Evolutionary conservation across 495 filamentous ascomycete genomes (phyloP).

Genomic region (Aspergillus nanangensis): DNA sequence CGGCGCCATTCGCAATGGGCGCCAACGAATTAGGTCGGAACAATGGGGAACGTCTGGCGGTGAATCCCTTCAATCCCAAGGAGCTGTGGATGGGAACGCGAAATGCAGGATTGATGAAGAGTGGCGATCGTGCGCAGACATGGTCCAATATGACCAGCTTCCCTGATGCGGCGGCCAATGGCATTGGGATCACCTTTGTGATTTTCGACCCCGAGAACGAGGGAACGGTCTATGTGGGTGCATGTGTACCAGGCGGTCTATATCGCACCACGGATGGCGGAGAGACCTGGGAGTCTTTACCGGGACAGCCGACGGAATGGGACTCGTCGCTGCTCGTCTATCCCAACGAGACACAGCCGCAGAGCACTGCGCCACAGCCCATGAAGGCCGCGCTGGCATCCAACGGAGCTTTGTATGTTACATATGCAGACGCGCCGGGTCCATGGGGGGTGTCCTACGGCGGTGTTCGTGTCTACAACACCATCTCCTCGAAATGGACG

Average conservation of each 20-base stretch:
- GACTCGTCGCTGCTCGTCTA: conserved; percentile 9
- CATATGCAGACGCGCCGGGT: conserved; percentile 13
- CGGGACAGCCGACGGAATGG: conserved; percentile 12
- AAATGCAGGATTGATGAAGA: conserved; percentile 52
- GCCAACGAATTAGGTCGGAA: conserved; percentile 65
- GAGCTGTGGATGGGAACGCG: conserved; percentile 14
- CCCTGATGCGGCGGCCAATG: conserved; percentile 31
- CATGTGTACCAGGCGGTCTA: conserved; percentile 9
- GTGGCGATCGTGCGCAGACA: conserved; percentile 49
- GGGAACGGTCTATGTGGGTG: conserved; percentile 13
- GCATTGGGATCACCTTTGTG: conserved; percentile 14
- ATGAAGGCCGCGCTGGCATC: conserved; percentile 14
- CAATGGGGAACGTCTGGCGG: conserved; percentile 57
- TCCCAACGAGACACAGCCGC: conserved; percentile 10
- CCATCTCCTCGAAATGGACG: conserved; percentile 8
- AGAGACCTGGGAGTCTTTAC: conserved; percentile 11
- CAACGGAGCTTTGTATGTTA: conserved; percentile 14
- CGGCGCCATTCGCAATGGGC: conserved; percentile 52
- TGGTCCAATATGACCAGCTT: conserved; percentile 56
- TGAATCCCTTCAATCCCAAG: conserved; percentile 41
- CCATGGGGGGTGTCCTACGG: conserved; percentile 12
- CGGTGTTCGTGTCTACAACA: conserved; percentile 11
- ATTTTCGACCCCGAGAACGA: conserved; percentile 16
- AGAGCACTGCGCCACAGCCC: conserved; percentile 13
- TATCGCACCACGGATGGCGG: conserved; percentile 11